Evolutionary conservation across 148 eudicot species (phyloP).

Genomic region (Linanthus parryae): DNA sequence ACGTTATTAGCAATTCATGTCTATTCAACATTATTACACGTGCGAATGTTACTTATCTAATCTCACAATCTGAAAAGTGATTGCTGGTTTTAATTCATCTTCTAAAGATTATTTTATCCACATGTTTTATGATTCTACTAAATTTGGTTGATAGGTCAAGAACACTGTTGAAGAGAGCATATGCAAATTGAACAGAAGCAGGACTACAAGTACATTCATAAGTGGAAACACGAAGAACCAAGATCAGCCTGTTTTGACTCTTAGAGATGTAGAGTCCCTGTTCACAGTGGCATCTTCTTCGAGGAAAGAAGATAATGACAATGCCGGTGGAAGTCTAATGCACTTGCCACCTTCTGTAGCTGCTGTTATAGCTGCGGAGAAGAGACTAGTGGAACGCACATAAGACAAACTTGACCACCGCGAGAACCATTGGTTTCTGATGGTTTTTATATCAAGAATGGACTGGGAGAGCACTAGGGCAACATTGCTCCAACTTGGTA

Average conservation of each 20-base stretch:
- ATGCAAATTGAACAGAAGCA: constrained; percentile 65
- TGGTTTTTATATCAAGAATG: too few species aligned
- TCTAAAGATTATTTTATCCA: too few species aligned
- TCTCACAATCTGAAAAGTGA: too few species aligned
- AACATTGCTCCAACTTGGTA: too few species aligned
- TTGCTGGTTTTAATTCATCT: too few species aligned
- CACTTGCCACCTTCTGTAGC: constrained; percentile 80
- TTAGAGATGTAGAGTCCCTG: constrained; percentile 74
- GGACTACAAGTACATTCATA: constrained; percentile 47
- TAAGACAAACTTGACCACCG: too few species aligned
- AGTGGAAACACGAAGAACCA: constrained; percentile 81
- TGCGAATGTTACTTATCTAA: too few species aligned
- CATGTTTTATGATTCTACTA: too few species aligned
- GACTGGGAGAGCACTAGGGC: too few species aligned
- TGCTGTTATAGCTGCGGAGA: constrained; percentile 86
- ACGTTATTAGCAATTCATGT: too few species aligned
- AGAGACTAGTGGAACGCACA: constrained; percentile 39
- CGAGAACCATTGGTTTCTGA: too few species aligned
- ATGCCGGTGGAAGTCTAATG: constrained; percentile 35
- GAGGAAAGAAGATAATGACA: constrained; percentile 14
- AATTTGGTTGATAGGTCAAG: constrained; percentile 51
- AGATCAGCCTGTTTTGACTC: constrained; percentile 76
- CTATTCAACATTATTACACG: too few species aligned
- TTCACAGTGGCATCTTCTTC: constrained; percentile 36
- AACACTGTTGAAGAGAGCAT: constrained; percentile 94